These are phyloP conservation scores for Camelina laxa DNA, from an alignment of 345 rosid species.

Conservation along the genomic window DNA sequence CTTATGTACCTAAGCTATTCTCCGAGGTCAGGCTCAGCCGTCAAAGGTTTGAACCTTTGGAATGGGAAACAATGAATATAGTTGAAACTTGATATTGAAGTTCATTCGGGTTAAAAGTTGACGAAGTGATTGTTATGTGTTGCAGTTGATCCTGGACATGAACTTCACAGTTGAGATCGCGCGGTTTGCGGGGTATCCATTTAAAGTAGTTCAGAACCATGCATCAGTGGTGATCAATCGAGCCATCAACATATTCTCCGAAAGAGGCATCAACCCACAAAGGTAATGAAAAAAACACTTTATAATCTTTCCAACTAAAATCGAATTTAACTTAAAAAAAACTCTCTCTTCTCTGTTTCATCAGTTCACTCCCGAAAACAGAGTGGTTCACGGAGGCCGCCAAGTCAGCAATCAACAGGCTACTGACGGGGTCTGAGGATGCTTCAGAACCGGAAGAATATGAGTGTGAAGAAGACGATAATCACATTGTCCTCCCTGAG, in stretches of 20 bases:
- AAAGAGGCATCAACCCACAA: conserved; percentile 80
- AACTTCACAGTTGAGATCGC: conserved; percentile 99
- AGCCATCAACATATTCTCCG: conserved; percentile 80
- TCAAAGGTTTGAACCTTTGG: conserved; percentile 1
- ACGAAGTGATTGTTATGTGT: conserved; percentile 3
- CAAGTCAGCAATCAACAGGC: conserved; percentile 78
- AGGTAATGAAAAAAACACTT: conserved; percentile 51
- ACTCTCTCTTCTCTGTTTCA: not conserved
- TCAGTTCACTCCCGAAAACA: conserved; percentile 71
- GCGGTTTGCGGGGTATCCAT: conserved; percentile 93
- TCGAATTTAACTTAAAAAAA: not conserved
- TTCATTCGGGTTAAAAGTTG: not conserved
- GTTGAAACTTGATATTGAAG: not conserved
- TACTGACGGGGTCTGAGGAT: conserved; percentile 74
- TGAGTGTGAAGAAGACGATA: conserved; percentile 52
- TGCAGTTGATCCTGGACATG: conserved; percentile 97
- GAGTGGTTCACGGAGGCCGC: conserved; percentile 99
- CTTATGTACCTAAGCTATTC: conserved; percentile 19
- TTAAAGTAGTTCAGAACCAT: conserved; percentile 76
- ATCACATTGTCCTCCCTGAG: conserved; percentile 55
- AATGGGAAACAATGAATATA: not conserved
- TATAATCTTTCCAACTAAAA: conserved; percentile 4
- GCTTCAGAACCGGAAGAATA: conserved; percentile 51
- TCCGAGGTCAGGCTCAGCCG: not conserved
- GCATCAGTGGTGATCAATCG: conserved; percentile 85